Percentiles rank a stretch among this genome's conserved stretches.
phyloP scores from a whole-genome alignment of 768 basidiomycete genomes.

The Russula griseocarnosa region DNA sequence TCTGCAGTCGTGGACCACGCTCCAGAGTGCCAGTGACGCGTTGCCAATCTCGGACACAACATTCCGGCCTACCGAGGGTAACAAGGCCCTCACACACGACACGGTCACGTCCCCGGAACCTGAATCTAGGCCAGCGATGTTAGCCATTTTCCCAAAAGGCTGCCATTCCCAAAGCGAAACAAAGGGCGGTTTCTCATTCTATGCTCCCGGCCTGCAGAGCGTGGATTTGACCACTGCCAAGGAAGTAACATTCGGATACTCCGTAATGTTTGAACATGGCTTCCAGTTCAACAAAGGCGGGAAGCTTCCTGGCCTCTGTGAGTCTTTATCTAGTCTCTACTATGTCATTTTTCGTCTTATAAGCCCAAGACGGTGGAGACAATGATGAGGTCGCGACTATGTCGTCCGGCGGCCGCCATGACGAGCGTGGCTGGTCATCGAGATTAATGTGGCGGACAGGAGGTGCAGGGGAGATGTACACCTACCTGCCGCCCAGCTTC shows the following conservation, averaged over 20 bases:
- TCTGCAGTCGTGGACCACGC: conserved; percentile 32
- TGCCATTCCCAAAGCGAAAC: neutral
- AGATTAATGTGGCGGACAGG: conserved; percentile 66
- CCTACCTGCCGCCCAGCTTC: conserved; percentile 55
- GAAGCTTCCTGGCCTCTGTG: conserved; percentile 70
- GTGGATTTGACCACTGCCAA: conserved; percentile 57
- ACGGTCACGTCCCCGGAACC: neutral
- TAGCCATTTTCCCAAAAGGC: neutral
- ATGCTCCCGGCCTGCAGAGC: conserved; percentile 52
- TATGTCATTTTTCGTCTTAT: conserved; percentile 9
- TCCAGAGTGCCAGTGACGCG: conserved; percentile 22
- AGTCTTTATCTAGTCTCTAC: conserved; percentile 31
- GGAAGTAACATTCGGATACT: conserved; percentile 60
- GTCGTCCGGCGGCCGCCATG: conserved; percentile 64
- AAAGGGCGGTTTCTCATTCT: conserved; percentile 64
- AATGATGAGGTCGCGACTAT: conserved; percentile 42
- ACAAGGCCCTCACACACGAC: conserved; percentile 16
- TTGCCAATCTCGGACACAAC: conserved; percentile 33
- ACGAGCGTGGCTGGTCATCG: conserved; percentile 54
- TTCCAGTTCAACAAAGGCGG: conserved; percentile 66
- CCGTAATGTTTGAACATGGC: conserved; percentile 57
- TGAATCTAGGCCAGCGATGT: neutral
- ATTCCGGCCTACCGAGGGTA: conserved; percentile 30
- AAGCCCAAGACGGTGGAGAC: conserved; percentile 51
- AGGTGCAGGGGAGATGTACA: conserved; percentile 64